A percentile compares a stretch with the other conserved stretches of the same genome.
Evolutionary conservation across 805 yeast species (phyloP).

Genomic region (Zygotorulaspora florentina): DNA sequence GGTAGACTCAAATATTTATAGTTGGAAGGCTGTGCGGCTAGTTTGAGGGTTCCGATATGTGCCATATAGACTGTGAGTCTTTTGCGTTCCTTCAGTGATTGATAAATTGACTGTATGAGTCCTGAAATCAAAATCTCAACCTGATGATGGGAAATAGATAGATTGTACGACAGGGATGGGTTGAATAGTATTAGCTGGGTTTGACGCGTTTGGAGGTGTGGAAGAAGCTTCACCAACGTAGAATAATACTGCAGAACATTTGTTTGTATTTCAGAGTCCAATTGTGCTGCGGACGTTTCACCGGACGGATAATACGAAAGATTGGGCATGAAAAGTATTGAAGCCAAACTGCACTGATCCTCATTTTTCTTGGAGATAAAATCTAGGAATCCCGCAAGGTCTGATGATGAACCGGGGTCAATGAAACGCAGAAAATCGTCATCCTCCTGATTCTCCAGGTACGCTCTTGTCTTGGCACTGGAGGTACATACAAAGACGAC

Average conservation of each 20-base stretch:
- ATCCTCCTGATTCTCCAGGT: constrained; percentile 25
- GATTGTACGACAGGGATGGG: constrained; percentile 29
- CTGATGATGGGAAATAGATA: constrained; percentile 24
- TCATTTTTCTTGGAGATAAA: constrained; percentile 14
- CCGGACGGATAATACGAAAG: constrained; percentile 33
- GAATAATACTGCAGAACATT: constrained; percentile 24
- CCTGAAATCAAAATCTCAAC: constrained; percentile 31
- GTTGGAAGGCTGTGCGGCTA: constrained; percentile 33
- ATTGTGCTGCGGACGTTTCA: constrained; percentile 17
- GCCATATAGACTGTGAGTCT: constrained; percentile 19
- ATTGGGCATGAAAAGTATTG: constrained; percentile 33
- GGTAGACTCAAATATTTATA: constrained; percentile 26
- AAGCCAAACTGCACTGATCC: constrained; percentile 14
- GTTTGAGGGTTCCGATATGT: constrained; percentile 29
- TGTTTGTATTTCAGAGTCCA: constrained; percentile 25
- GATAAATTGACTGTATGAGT: constrained; percentile 21
- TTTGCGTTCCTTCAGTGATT: constrained; percentile 15
- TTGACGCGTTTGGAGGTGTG: constrained; percentile 15
- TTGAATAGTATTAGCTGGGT: constrained; percentile 29
- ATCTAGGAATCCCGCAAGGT: constrained; percentile 19
- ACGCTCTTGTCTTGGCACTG: constrained; percentile 12
- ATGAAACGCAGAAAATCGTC: constrained; percentile 28
- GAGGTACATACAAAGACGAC: constrained; percentile 33
- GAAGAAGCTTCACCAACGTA: constrained; percentile 23
- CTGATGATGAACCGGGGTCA: constrained; percentile 23